Evolutionary conservation across 2,329 filamentous ascomycete species (phyloP), one percentile per base, ranked within the genome.

Genomic region (Neopestalotiopsis rosae): DNA sequence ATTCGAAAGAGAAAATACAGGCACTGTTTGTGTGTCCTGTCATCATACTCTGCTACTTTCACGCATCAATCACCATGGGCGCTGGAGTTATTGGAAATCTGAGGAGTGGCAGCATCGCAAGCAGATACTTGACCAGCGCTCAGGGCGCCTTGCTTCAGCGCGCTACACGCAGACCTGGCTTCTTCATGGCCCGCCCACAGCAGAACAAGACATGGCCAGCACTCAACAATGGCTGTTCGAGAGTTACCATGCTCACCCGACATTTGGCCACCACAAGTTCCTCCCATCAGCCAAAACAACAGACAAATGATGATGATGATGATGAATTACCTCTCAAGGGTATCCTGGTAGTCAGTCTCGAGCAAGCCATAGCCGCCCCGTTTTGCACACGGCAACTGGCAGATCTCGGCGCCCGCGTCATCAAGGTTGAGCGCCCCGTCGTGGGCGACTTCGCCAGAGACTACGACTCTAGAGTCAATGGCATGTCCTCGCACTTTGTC

Each of bases 351-450:
- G 81, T 88, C 28, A 85, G 84, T 56, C 77, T 88, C 0, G 86
- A 88, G 68, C 86, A 88, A 73, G 86, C 86, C 61, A 85, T 88
- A 70, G 84, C 86, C 0, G 86, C 85, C 0, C 86, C 86, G 1
- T 87, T 87, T 69, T 87, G 85, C 70, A 88, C 86, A 0, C 80
- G 86, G 0, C 86, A 88, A 65, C 79, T 87, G 4, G 85, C 86
- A 20, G 86, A 88, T 69, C 78, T 85, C 9, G 86, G 86, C 13
- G 86, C 86, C 2, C 80, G 86, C 5, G 85, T 88, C 24, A 88
- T 88, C 75, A 88, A 88, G 74, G 76, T 88, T 24, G 86, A 88
- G 71, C 82, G 86, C 0, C 86, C 85, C 0, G 80, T 77, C 0
- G 81, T 81, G 0, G 86, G 86, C 1, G 86, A 88, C 72, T 88